Base-by-base conservation (phyloP, 257 asterid species). In the Verbascum thapsus region DNA sequence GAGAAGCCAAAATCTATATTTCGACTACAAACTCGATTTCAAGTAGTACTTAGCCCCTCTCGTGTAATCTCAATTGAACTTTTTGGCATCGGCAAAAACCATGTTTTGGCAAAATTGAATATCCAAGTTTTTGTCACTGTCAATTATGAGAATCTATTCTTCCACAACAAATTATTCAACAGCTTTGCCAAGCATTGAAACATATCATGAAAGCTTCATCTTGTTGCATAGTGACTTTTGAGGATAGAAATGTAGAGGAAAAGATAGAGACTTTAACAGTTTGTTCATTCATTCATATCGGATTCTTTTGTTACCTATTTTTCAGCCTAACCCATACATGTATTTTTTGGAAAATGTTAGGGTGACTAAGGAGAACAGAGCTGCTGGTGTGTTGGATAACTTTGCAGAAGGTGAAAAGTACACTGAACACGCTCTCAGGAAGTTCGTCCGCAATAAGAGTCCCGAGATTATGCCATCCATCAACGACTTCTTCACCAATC, bases 301-400 rank as follows among this genome's bases (percentile, higher is more conserved):
- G 5, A 20, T 26, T 12, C 20, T 23, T 26, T 23, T 53, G 11
- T 53, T 26, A 4, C 38, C 26, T 51, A n/a, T 22, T 26, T n/a
- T n/a, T 52, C 30, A 13, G 13, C 23, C n/a, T 16, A 1, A 34
- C 15, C 11, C 30, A 30, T 37, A 9, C 5, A 7, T 38, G 48
- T 58, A 39, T 54, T 13, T n/a, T 57, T 52, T 44, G 19, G 49
- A 26, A 26, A 26, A 61, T 61, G 59, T 58, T 45, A 89, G 95
- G 81, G 95, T 86, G 78, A 82, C 81, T 0, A 88, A 88, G 85
- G 95, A 86, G 66, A 82, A 89, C 80, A 76, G 95, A 66, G 78
- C 88, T 47, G 94, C 95, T 42, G 95, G 96, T 11, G 72, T 89
- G 52, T 78, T 89, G 86, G 95, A 84, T 3, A 89, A 89, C 73